A percentile compares a stretch with the other conserved stretches of the same genome.
Evolutionary conservation across 148 eudicot genomes (phyloP).

Genomic region (Fallopia convolvulus): DNA sequence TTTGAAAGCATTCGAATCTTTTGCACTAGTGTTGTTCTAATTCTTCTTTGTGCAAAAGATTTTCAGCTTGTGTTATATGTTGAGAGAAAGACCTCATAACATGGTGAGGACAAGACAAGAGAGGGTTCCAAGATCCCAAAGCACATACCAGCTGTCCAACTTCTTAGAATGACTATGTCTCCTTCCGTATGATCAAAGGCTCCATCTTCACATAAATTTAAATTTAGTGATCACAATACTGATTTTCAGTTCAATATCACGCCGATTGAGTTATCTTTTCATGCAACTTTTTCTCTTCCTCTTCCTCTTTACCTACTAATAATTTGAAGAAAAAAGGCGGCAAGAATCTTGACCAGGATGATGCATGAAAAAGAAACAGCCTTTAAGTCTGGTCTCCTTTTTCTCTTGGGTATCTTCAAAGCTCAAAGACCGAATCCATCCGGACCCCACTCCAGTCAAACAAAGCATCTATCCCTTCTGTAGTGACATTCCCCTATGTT

Average conservation of each 20-base stretch:
- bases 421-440: not conserved
- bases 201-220: not conserved
- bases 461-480: conserved; percentile 9
- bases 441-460: conserved; percentile 11
- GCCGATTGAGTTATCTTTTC: not conserved
- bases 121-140: conserved; percentile 11
- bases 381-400: not conserved
- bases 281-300: not conserved
- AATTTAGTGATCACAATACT: not conserved
- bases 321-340: not conserved
- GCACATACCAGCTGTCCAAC: not conserved
- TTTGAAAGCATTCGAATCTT: not conserved
- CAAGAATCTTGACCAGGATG: conserved; percentile 7
- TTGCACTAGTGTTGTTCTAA: not conserved
- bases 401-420: conserved; percentile 10
- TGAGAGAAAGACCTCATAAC: not conserved
- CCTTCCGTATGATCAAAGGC: not conserved
- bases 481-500: not conserved
- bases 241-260: not conserved
- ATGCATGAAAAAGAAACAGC: not conserved
- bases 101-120: conserved; percentile 4
- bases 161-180: not conserved
- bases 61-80: not conserved
- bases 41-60: not conserved
- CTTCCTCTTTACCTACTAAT: not conserved